These are phyloP conservation scores for Tuber aestivum DNA, from an alignment of 495 filamentous ascomycete species.

Conservation along the genomic window DNA sequence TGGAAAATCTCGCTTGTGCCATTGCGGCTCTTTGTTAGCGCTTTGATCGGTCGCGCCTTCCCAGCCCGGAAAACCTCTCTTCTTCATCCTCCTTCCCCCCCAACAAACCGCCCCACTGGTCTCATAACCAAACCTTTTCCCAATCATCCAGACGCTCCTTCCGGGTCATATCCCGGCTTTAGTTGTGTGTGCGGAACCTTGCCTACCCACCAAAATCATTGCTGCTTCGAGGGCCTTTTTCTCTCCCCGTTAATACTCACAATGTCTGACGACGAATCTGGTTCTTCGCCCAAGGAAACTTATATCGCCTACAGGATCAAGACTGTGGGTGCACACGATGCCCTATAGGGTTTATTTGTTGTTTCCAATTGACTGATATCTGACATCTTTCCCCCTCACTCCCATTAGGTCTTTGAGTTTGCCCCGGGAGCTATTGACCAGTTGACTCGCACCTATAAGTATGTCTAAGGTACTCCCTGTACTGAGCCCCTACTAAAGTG, in stretches of 20 bases:
- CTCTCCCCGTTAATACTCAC: neutral
- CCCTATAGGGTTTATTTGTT: neutral
- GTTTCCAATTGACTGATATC: neutral
- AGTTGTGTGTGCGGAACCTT: neutral
- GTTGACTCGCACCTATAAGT: slow-evolving; percentile 29
- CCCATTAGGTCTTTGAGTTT: slow-evolving; percentile 31
- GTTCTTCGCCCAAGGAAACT: neutral
- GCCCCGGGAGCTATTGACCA: slow-evolving; percentile 25
- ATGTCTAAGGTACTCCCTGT: neutral
- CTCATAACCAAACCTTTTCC: neutral
- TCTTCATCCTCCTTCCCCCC: neutral
- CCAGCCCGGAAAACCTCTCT: neutral
- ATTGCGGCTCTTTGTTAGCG: slow-evolving; percentile 2
- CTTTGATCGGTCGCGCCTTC: neutral
- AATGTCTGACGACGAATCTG: neutral
- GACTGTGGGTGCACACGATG: neutral
- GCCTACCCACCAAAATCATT: neutral
- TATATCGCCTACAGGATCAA: neutral
- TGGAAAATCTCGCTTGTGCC: neutral
- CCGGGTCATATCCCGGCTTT: neutral
- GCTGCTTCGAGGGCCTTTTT: neutral
- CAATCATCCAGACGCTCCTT: neutral
- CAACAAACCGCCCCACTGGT: neutral
- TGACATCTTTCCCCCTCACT: neutral
- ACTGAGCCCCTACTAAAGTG: slow-evolving; percentile 1